Percentiles rank a stretch among this genome's conserved stretches.
Conservation (phyloP, 257 asterid genomes). For the Solanum ossicruentum region DNA sequence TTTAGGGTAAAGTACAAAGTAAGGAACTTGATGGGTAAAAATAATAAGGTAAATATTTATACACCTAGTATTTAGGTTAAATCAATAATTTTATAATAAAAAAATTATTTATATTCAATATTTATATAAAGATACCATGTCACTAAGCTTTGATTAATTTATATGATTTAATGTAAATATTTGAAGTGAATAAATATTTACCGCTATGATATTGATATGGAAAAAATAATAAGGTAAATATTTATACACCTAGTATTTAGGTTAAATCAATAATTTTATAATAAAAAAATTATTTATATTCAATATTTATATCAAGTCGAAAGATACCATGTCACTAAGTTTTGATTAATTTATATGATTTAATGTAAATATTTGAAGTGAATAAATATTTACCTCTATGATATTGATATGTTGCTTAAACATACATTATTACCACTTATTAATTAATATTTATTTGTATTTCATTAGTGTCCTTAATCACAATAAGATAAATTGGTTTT, state of each 20-base stretch:
- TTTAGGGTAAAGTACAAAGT: slow-evolving; percentile 33
- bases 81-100: not conserved
- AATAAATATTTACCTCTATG: not conserved
- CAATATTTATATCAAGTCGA: not conserved
- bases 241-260: not conserved
- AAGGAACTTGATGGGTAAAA: slow-evolving; percentile 4
- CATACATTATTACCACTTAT: not conserved
- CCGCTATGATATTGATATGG: not conserved
- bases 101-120: not conserved
- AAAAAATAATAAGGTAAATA: no score
- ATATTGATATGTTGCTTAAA: not conserved
- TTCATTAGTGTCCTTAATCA: no score
- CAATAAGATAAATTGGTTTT: not conserved
- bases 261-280: not conserved
- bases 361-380: not conserved
- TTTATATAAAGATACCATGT: not conserved
- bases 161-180: not conserved
- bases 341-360: not conserved
- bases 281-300: not conserved
- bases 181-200: not conserved
- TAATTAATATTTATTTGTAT: not conserved
- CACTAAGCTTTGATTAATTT: not conserved
- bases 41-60: not conserved
- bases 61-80: not conserved
- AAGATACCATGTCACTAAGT: not conserved